Evolutionary conservation across 768 basidiomycete genomes (phyloP).

Genomic region (Mycena capillaripes): DNA sequence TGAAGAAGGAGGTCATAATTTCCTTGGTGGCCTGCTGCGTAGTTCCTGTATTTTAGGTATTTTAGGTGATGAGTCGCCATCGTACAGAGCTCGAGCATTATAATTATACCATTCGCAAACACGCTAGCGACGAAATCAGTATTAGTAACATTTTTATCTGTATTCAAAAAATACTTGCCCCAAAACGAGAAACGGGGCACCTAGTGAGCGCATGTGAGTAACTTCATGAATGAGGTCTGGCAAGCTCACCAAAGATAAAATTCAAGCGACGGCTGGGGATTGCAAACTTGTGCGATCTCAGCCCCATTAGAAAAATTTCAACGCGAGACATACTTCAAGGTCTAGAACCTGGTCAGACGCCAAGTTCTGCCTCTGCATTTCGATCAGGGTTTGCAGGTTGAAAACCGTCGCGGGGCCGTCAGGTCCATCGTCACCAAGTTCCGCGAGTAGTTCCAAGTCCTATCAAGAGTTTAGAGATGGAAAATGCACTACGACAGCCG

Average conservation of each 20-base stretch:
- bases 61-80: too few species aligned
- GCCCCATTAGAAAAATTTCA: neutral
- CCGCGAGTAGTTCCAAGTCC: conserved; percentile 9
- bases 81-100: too few species aligned
- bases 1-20: conserved; percentile 14
- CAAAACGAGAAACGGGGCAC: neutral
- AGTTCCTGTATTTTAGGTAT: conserved; percentile 14
- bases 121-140: too few species aligned
- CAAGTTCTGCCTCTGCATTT: conserved; percentile 2
- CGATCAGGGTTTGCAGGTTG: conserved; percentile 13
- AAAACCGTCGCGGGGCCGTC: conserved; percentile 12
- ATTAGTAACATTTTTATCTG: too few species aligned
- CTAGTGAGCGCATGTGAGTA: neutral
- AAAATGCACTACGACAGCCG: neutral
- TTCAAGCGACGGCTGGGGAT: neutral
- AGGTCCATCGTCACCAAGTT: conserved; percentile 12
- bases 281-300: neutral
- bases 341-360: neutral
- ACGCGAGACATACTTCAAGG: neutral
- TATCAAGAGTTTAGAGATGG: neutral
- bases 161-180: neutral
- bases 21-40: conserved; percentile 1
- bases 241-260: neutral
- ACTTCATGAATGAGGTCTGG: neutral
- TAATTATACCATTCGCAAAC: too few species aligned